A percentile compares a stretch with the other conserved stretches of the same genome.
Conservation (phyloP, 352 stramenopile species). For the Pythium folliculosum region DNA sequence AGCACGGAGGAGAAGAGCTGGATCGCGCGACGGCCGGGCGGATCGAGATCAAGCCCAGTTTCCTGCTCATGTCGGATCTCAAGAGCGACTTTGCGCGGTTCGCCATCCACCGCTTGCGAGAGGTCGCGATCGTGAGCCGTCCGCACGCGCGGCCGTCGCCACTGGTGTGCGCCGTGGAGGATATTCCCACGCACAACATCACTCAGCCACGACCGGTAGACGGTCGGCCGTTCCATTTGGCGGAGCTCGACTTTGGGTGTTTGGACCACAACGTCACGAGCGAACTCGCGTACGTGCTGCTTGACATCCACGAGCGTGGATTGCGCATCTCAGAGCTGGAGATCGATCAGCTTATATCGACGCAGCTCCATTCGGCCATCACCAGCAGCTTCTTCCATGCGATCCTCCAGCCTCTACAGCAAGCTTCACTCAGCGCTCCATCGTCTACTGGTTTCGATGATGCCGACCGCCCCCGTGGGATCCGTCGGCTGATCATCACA, state of each 20-base stretch:
- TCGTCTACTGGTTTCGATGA: too few relatives aligned
- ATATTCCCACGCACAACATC: neutral
- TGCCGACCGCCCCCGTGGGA: neutral
- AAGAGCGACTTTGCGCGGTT: constrained; percentile 1
- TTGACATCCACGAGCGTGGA: neutral
- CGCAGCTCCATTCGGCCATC: neutral
- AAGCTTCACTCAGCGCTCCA: too few relatives aligned
- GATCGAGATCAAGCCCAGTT: too few relatives aligned
- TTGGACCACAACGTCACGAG: neutral
- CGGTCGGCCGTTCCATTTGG: neutral
- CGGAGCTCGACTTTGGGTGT: neutral
- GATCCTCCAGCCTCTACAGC: neutral
- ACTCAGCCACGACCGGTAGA: too few relatives aligned
- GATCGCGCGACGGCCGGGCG: too few relatives aligned
- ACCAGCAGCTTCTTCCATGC: neutral
- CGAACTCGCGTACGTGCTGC: neutral
- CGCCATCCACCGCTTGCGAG: neutral
- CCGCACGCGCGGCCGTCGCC: neutral
- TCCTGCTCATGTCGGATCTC: too few relatives aligned
- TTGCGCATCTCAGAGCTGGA: neutral
- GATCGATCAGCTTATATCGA: neutral
- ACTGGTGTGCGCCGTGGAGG: neutral
- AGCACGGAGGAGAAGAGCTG: too few relatives aligned
- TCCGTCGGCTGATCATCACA: neutral
- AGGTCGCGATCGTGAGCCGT: neutral